Conservation (phyloP, 2,329 filamentous ascomycete species). For the Aspergillus spinulosporus region DNA sequence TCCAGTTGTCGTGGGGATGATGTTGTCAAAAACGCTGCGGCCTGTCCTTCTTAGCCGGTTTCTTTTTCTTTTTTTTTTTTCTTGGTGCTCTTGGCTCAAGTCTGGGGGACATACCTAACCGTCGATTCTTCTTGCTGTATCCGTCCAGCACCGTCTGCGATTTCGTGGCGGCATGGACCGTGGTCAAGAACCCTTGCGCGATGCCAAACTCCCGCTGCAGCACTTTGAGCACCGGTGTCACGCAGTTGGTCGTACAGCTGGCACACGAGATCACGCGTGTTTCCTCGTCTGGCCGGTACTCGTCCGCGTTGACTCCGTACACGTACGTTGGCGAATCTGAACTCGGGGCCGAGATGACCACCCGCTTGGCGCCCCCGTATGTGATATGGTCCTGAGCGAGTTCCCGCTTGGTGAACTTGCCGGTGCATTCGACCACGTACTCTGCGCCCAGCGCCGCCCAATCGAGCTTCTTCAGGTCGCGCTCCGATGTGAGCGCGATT, state of each 20-base stretch:
- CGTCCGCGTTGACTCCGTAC: conserved; percentile 33
- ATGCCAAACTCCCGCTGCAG: conserved; percentile 34
- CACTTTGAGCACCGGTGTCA: conserved; percentile 35
- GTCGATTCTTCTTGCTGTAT: conserved; percentile 37
- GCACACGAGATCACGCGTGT: conserved; percentile 32
- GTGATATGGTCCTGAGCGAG: conserved; percentile 68
- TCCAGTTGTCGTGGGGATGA: conserved; percentile 91
- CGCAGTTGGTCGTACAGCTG: conserved; percentile 38
- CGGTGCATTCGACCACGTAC: conserved; percentile 33
- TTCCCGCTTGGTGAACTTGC: conserved; percentile 72
- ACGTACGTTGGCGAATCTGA: conserved; percentile 69
- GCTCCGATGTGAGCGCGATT: conserved; percentile 30
- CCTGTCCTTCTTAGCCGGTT: conserved; percentile 44
- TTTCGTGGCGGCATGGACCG: conserved; percentile 32
- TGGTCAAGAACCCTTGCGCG: conserved; percentile 34
- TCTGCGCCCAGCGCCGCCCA: conserved; percentile 30
- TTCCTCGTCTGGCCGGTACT: conserved; percentile 25
- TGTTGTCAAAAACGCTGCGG: conserved; percentile 91
- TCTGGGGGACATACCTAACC: conserved; percentile 24
- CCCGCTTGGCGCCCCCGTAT: conserved; percentile 87
- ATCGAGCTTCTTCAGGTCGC: conserved; percentile 31
- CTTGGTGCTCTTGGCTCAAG: too few species aligned
- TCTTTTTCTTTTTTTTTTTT: too few species aligned
- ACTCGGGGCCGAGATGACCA: conserved; percentile 56
- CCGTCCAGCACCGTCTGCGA: conserved; percentile 38